Conservation (phyloP, 306 rosid genomes). For the Neltuma alba region DNA sequence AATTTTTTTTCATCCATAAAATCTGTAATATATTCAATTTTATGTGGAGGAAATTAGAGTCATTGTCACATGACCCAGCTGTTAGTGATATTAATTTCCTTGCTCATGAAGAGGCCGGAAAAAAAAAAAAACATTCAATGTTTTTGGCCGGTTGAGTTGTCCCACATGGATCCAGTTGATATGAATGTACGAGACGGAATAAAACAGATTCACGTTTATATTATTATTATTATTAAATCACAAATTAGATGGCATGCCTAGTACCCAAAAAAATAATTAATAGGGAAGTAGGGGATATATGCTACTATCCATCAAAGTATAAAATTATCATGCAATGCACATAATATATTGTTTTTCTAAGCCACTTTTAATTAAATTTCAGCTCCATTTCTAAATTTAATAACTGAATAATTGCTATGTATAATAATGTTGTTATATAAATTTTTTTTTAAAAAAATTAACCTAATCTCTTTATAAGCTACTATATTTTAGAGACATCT, state of each 20-base stretch:
- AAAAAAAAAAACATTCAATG: constrained; percentile 37
- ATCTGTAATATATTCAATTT: too few relatives aligned
- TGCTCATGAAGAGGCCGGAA: neutral
- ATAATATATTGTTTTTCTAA: too few relatives aligned
- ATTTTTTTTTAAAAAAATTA: too few relatives aligned
- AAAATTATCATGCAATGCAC: too few relatives aligned
- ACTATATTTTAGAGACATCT: too few relatives aligned
- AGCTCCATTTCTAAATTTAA: too few relatives aligned
- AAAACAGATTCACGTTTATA: neutral
- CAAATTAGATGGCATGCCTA: neutral
- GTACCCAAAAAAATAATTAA: neutral
- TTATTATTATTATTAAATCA: neutral
- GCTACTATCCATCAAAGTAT: neutral
- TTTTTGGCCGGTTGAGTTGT: constrained; percentile 34
- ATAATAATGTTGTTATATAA: too few relatives aligned
- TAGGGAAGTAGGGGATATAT: neutral
- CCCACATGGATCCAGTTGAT: neutral
- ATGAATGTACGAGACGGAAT: neutral
- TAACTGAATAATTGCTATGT: too few relatives aligned
- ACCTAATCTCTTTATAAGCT: too few relatives aligned
- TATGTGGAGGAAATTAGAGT: neutral
- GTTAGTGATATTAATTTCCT: too few relatives aligned
- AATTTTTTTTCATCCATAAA: neutral
- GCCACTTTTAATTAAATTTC: too few relatives aligned
- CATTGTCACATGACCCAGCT: too few relatives aligned